phyloP scores from a whole-genome alignment of 2,329 filamentous ascomycete species.

The Phaeosphaeria sp. region DNA sequence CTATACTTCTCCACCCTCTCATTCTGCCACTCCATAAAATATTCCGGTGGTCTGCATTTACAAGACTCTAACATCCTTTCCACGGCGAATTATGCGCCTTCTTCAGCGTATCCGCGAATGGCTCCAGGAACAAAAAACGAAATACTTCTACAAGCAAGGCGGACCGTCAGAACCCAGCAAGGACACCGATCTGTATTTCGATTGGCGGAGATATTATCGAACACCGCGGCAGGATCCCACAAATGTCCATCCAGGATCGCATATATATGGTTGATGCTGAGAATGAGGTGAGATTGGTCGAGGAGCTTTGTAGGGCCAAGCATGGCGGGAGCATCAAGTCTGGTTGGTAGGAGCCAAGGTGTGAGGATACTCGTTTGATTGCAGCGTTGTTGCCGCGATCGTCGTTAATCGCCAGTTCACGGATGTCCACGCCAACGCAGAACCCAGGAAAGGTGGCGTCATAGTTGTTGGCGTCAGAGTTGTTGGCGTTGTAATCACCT shows the following conservation, averaged over 20 bases:
- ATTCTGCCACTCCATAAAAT: not conserved
- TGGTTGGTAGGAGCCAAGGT: too few species aligned
- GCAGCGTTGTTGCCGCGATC: too few species aligned
- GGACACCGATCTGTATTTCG: slow-evolving; percentile 8
- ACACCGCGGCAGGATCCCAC: not conserved
- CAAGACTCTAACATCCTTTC: not conserved
- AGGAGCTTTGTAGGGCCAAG: too few species aligned
- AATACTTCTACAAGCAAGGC: slow-evolving; percentile 1
- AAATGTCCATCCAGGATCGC: slow-evolving; percentile 5
- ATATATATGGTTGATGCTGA: not conserved
- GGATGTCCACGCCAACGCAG: too few species aligned
- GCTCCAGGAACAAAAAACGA: slow-evolving; percentile 4
- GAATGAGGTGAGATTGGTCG: too few species aligned
- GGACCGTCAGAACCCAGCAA: slow-evolving; percentile 1
- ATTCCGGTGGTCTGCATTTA: not conserved
- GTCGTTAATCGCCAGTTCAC: too few species aligned
- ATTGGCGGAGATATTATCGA: slow-evolving; percentile 1
- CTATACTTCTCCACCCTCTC: not conserved
- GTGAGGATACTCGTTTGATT: not conserved
- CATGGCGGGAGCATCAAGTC: too few species aligned
- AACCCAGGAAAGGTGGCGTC: not conserved
- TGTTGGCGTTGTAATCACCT: too few species aligned
- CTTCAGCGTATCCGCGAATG: not conserved
- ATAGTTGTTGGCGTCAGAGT: too few species aligned
- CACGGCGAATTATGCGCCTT: not conserved